Percentiles rank a stretch among this genome's conserved stretches.
Evolutionary conservation across 2,329 filamentous ascomycete species (phyloP).

Genomic region (Neonectria sp.): DNA sequence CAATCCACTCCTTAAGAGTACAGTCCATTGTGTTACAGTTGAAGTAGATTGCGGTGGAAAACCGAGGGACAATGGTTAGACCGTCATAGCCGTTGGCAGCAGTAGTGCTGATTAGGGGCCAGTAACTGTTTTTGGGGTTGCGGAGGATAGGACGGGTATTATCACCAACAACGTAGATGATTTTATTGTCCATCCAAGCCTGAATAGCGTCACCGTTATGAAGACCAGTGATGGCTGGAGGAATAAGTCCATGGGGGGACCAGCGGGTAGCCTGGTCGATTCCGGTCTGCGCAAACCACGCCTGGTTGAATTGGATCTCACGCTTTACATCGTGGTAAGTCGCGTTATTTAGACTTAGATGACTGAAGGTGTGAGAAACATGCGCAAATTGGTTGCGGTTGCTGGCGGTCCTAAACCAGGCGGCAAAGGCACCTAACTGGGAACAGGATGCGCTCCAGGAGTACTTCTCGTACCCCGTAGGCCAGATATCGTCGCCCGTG

Average conservation of each 20-base stretch:
- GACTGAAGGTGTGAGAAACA: slow-evolving; percentile 39
- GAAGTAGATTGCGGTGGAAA: slow-evolving; percentile 37
- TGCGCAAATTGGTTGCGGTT: slow-evolving; percentile 39
- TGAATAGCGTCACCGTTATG: slow-evolving; percentile 38
- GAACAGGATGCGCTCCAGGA: slow-evolving; percentile 34
- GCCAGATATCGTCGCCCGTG: slow-evolving; percentile 27
- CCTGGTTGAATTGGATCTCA: slow-evolving; percentile 40
- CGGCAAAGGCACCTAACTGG: slow-evolving; percentile 32
- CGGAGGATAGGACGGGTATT: slow-evolving; percentile 32
- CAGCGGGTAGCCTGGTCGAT: slow-evolving; percentile 34
- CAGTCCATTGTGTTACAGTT: slow-evolving; percentile 36
- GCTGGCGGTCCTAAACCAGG: slow-evolving; percentile 30
- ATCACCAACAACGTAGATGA: slow-evolving; percentile 35
- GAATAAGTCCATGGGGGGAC: slow-evolving; percentile 32
- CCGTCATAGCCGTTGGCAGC: slow-evolving; percentile 35
- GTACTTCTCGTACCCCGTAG: slow-evolving; percentile 21
- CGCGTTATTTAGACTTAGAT: slow-evolving; percentile 37
- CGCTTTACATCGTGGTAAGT: slow-evolving; percentile 37
- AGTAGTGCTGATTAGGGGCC: slow-evolving; percentile 37
- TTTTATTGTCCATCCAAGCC: slow-evolving; percentile 37
- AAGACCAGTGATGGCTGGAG: slow-evolving; percentile 37
- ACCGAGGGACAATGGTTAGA: slow-evolving; percentile 32
- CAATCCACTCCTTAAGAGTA: slow-evolving; percentile 35
- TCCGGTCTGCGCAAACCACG: slow-evolving; percentile 38
- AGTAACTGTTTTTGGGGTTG: slow-evolving; percentile 28